Evolutionary conservation across 495 filamentous ascomycete genomes (phyloP).

Genomic region (Aspergillus indologenus): DNA sequence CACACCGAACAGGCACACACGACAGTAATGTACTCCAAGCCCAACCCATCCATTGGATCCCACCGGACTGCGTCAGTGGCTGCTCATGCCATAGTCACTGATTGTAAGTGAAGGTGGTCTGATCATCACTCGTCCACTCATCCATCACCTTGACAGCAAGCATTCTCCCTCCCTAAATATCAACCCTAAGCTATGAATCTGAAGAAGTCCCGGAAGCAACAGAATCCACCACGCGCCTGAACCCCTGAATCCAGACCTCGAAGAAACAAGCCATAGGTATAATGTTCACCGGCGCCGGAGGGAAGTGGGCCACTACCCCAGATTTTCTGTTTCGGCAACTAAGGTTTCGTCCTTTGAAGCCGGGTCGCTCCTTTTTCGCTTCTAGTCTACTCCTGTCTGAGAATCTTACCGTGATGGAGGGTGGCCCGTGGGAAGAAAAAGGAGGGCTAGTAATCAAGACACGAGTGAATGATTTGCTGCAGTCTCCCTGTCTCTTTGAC

Average conservation of each 20-base stretch:
- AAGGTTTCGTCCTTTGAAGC: neutral
- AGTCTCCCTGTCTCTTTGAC: conserved; percentile 1
- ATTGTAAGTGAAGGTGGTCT: conserved; percentile 2
- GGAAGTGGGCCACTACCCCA: conserved; percentile 7
- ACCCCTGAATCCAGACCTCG: neutral
- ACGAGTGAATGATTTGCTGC: neutral
- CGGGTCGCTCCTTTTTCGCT: neutral
- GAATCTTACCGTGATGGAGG: neutral
- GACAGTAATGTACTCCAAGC: conserved; percentile 8
- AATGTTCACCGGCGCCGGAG: neutral
- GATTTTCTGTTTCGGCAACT: neutral
- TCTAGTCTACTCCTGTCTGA: neutral
- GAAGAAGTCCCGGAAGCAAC: too few relatives aligned
- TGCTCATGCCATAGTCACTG: neutral
- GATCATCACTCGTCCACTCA: neutral
- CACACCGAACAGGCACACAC: neutral
- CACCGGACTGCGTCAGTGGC: conserved; percentile 8
- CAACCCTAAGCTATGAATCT: too few relatives aligned
- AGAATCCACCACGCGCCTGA: neutral
- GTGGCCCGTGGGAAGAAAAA: neutral
- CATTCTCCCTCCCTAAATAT: neutral
- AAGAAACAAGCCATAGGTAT: neutral
- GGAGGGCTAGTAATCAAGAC: too few relatives aligned
- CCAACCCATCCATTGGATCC: conserved; percentile 2
- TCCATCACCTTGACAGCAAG: neutral